A percentile compares a stretch with the other conserved stretches of the same genome.
Evolutionary conservation across 148 eudicot genomes (phyloP).

Genomic region (Vaccinium myrtillus): DNA sequence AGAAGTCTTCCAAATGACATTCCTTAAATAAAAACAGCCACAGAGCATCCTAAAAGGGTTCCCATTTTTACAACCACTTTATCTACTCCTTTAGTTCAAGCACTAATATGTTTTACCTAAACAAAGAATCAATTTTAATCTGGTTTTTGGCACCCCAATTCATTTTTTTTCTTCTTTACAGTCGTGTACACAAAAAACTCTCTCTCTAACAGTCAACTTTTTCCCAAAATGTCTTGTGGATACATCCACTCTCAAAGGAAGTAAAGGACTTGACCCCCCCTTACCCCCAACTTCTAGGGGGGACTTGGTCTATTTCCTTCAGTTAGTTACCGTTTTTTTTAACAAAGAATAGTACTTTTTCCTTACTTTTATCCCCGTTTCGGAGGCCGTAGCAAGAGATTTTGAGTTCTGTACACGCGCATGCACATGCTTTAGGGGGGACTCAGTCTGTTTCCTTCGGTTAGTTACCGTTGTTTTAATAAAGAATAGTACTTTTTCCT

Average conservation of each 20-base stretch:
- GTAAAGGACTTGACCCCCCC: too few relatives aligned
- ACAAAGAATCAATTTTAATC: neutral
- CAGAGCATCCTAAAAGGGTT: neutral
- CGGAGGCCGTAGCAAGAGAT: too few relatives aligned
- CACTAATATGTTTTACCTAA: neutral
- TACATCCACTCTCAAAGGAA: neutral
- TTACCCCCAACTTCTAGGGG: too few relatives aligned
- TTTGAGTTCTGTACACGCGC: too few relatives aligned
- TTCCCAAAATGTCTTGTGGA: slow-evolving; percentile 5
- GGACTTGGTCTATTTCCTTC: too few relatives aligned
- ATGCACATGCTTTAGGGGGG: too few relatives aligned
- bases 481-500: too few relatives aligned
- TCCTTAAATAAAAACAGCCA: neutral
- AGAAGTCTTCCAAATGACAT: neutral
- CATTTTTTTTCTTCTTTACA: neutral
- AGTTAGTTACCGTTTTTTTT: too few relatives aligned
- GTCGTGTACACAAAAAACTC: neutral
- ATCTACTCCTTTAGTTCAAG: neutral
- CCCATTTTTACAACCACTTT: neutral
- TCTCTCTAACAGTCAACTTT: neutral
- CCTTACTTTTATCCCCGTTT: too few relatives aligned
- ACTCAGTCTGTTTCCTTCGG: too few relatives aligned
- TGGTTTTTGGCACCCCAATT: neutral
- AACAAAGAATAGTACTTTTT: too few relatives aligned
- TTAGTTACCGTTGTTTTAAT: too few relatives aligned